A percentile compares a stretch with the other conserved stretches of the same genome.
Evolutionary conservation across 2,329 filamentous ascomycete species (phyloP).

Genomic region (Leptographium procerum): DNA sequence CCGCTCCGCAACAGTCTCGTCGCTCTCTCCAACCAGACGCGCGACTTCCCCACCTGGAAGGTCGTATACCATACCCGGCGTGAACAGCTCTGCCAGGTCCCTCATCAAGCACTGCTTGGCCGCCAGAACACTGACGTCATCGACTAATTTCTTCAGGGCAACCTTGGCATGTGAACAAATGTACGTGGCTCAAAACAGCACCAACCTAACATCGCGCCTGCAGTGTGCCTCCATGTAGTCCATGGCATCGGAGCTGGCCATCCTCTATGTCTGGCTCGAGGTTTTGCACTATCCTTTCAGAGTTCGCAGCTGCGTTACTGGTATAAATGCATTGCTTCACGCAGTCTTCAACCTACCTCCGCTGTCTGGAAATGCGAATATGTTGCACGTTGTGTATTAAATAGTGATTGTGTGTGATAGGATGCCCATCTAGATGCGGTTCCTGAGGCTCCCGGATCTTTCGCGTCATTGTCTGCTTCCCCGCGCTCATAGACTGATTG

Average conservation of each 20-base stretch:
- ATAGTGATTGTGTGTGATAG: conserved; percentile 29
- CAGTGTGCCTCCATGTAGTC: conserved; percentile 34
- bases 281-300: neutral
- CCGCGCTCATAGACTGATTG: conserved; percentile 12
- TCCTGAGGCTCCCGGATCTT: conserved; percentile 18
- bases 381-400: conserved; percentile 24
- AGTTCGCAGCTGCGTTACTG: no score
- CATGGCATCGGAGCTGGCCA: conserved; percentile 25
- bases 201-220: conserved; percentile 16
- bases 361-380: conserved; percentile 9
- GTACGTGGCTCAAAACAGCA: neutral
- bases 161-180: conserved; percentile 12
- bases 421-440: conserved; percentile 19
- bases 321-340: neutral
- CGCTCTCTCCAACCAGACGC: conserved; percentile 14
- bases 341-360: neutral
- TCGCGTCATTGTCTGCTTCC: conserved; percentile 11
- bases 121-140: conserved; percentile 16
- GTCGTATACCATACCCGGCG: conserved; percentile 12
- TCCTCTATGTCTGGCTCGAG: conserved; percentile 23
- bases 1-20: conserved; percentile 11
- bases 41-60: conserved; percentile 11
- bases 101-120: conserved; percentile 16
- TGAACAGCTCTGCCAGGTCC: conserved; percentile 14
- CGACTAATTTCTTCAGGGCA: conserved; percentile 16